A percentile compares a stretch with the other conserved stretches of the same genome.
Evolutionary conservation across 495 filamentous ascomycete species (phyloP).

Genomic region (Bryoglossum gracile): DNA sequence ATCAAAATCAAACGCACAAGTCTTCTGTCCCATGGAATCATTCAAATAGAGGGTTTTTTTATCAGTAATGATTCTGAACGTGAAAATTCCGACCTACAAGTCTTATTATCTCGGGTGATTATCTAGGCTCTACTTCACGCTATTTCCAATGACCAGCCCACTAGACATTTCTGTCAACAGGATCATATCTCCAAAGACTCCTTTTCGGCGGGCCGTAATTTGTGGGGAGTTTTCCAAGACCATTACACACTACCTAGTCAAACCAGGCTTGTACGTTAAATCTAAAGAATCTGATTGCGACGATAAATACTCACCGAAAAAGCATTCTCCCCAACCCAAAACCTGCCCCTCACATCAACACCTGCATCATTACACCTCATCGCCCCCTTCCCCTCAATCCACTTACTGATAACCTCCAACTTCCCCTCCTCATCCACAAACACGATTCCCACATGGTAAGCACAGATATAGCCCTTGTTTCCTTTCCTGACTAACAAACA

Average conservation of each 20-base stretch:
- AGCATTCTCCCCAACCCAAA: slow-evolving; percentile 18
- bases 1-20: slow-evolving; percentile 28
- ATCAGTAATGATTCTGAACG: neutral
- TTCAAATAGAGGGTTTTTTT: slow-evolving; percentile 24
- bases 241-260: slow-evolving; percentile 2
- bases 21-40: slow-evolving; percentile 26
- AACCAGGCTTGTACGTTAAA: neutral
- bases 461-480: slow-evolving; percentile 14
- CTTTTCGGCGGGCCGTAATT: slow-evolving; percentile 9
- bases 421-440: slow-evolving; percentile 17
- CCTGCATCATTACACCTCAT: slow-evolving; percentile 20
- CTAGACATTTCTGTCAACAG: slow-evolving; percentile 26
- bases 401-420: slow-evolving; percentile 14
- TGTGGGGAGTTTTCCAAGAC: slow-evolving; percentile 1
- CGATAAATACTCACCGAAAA: slow-evolving; percentile 1
- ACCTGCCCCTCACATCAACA: slow-evolving; percentile 14
- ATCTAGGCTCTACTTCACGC: slow-evolving; percentile 31
- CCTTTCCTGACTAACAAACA: slow-evolving; percentile 4
- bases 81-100: neutral
- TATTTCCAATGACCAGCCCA: slow-evolving; percentile 29
- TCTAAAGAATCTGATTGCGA: no score
- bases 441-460: slow-evolving; percentile 11
- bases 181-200: slow-evolving; percentile 31
- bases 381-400: slow-evolving; percentile 4
- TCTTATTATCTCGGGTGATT: no score